Percentiles rank a stretch among this genome's conserved stretches.
These are phyloP conservation scores for Nigrospora sphaerica DNA, from an alignment of 2,329 filamentous ascomycete genomes.

Conservation along the genomic window DNA sequence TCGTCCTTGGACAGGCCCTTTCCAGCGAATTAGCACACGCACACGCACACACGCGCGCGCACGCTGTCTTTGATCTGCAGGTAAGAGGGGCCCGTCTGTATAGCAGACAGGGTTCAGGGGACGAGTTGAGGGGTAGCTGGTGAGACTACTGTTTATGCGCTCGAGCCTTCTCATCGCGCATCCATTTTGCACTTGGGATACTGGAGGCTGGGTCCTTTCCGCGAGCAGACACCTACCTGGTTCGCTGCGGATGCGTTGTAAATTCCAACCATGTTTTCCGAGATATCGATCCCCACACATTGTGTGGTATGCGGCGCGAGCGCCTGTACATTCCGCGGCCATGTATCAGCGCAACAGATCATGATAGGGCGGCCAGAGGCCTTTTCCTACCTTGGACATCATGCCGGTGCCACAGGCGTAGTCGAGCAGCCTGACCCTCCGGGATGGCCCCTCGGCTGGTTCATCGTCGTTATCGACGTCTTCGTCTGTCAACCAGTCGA, in stretches of 20 bases:
- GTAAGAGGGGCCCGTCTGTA: too few species aligned
- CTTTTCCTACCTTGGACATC: conserved; percentile 49
- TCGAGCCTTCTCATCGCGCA: too few species aligned
- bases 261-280: conserved; percentile 59
- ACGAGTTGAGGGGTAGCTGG: neutral
- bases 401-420: conserved; percentile 71
- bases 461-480: conserved; percentile 21
- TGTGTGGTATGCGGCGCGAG: conserved; percentile 56
- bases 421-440: conserved; percentile 53
- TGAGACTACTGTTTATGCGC: neutral
- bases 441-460: conserved; percentile 8
- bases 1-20: conserved; percentile 43
- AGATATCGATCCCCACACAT: conserved; percentile 63
- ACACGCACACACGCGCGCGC: neutral
- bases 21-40: neutral
- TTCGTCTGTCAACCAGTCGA: conserved; percentile 41
- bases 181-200: too few species aligned
- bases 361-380: neutral
- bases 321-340: conserved; percentile 29
- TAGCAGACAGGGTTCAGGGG: neutral
- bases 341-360: neutral
- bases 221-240: conserved; percentile 30
- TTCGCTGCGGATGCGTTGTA: conserved; percentile 57
- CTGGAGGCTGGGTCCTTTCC: too few species aligned
- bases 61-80: neutral